Conservation (phyloP, 345 rosid species). For the Cochlearia excelsa region DNA sequence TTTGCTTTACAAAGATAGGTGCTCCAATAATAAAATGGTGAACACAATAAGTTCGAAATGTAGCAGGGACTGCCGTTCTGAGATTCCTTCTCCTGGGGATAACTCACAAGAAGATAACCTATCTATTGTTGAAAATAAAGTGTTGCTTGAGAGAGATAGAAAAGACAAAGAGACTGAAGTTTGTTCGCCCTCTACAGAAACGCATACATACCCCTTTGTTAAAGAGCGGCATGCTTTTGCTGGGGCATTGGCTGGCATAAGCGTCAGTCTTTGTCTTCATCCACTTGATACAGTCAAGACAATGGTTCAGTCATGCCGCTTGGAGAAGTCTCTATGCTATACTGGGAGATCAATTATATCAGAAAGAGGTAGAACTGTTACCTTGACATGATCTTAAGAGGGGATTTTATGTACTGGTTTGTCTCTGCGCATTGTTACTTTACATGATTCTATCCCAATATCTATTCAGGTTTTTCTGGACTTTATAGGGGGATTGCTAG, state of each 20-base stretch:
- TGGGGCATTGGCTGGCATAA: constrained; percentile 80
- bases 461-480: constrained; percentile 62
- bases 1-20: constrained; percentile 34
- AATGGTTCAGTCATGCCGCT: constrained; percentile 64
- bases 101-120: constrained; percentile 24
- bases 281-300: constrained; percentile 92
- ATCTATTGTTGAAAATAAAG: constrained; percentile 18
- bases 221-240: constrained; percentile 90
- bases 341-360: constrained; percentile 76
- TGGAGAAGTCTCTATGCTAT: constrained; percentile 58
- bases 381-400: neutral
- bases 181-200: constrained; percentile 31
- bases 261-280: constrained; percentile 88
- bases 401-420: constrained; percentile 1
- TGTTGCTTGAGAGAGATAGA: constrained; percentile 32
- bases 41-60: constrained; percentile 34
- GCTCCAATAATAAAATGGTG: constrained; percentile 33
- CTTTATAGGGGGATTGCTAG: constrained; percentile 83
- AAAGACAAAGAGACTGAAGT: constrained; percentile 30
- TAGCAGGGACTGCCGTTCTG: constrained; percentile 35
- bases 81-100: constrained; percentile 36
- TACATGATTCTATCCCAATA: neutral
- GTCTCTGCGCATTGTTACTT: constrained; percentile 16
- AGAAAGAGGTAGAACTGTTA: constrained; percentile 60
- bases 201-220: constrained; percentile 42